phyloP scores from a whole-genome alignment of 441 rosid genomes.

The Erodium chrysanthum region DNA sequence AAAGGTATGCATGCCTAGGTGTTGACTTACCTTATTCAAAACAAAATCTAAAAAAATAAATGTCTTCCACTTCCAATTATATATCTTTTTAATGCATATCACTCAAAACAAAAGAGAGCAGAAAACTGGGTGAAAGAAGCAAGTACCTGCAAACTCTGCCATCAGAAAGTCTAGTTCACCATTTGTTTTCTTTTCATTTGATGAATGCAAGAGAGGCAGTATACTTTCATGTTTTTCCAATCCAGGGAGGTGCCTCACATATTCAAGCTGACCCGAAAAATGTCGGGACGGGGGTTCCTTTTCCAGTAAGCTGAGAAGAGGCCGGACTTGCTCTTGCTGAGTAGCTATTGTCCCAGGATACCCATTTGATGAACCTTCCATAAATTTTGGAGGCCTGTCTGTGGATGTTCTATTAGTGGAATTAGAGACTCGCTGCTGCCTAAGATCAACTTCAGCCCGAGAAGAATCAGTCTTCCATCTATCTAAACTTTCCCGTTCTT shows the following conservation, averaged over 20 bases:
- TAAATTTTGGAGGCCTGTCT: conserved; percentile 61
- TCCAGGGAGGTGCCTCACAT: conserved; percentile 66
- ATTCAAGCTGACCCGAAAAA: conserved; percentile 83
- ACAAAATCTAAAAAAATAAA: not conserved
- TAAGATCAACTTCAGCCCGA: conserved; percentile 41
- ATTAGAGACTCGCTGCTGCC: conserved; percentile 40
- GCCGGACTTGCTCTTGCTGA: conserved; percentile 83
- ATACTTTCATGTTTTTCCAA: conserved; percentile 78
- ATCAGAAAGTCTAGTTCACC: conserved; percentile 81
- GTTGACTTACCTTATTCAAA: not conserved
- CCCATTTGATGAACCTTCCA: conserved; percentile 55
- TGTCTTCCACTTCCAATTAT: not conserved
- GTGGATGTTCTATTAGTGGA: conserved; percentile 50
- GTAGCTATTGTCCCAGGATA: conserved; percentile 28
- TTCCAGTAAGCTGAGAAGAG: conserved; percentile 93
- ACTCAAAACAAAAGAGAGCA: conserved; percentile 4
- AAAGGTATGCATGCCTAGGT: not conserved
- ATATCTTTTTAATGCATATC: not conserved
- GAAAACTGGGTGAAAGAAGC: not conserved
- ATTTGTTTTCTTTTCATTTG: conserved; percentile 69
- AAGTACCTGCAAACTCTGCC: conserved; percentile 87
- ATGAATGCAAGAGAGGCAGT: conserved; percentile 69
- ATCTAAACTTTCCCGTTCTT: conserved; percentile 37
- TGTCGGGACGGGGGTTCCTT: conserved; percentile 90
- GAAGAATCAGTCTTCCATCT: too few species aligned